phyloP scores from a whole-genome alignment of 2,329 filamentous ascomycete genomes.

The Fusarium albosuccineum region DNA sequence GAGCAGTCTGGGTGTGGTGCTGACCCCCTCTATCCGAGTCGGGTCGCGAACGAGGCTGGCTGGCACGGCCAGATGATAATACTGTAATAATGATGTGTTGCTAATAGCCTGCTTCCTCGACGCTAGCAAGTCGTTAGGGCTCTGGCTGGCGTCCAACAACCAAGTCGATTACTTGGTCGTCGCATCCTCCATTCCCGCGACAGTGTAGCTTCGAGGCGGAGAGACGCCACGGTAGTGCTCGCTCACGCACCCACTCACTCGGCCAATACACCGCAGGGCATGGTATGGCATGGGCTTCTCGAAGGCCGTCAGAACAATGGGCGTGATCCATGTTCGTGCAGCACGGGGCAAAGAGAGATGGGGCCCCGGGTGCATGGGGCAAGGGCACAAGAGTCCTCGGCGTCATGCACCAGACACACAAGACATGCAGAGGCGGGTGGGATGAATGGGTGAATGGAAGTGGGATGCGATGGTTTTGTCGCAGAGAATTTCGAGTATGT shows the following conservation, averaged over 20 bases:
- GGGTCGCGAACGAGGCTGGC: slow-evolving; percentile 16
- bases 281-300: slow-evolving; percentile 37
- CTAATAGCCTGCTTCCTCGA: not conserved
- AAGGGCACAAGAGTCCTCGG: slow-evolving; percentile 30
- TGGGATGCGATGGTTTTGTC: not conserved
- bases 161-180: slow-evolving; percentile 5
- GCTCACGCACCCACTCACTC: slow-evolving; percentile 1
- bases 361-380: slow-evolving; percentile 39
- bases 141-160: slow-evolving; percentile 4
- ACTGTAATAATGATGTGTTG: slow-evolving; percentile 3
- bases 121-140: slow-evolving; percentile 22
- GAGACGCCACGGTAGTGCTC: slow-evolving; percentile 23
- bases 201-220: slow-evolving; percentile 20
- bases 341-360: slow-evolving; percentile 43
- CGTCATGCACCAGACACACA: slow-evolving; percentile 13
- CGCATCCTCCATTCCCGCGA: slow-evolving; percentile 17
- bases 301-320: slow-evolving; percentile 46
- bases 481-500: slow-evolving; percentile 15
- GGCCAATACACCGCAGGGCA: slow-evolving; percentile 6
- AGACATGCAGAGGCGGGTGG: slow-evolving; percentile 10
- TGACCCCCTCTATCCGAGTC: slow-evolving; percentile 4
- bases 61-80: slow-evolving; percentile 16
- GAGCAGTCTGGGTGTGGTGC: not conserved
- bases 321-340: slow-evolving; percentile 39
- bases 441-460: slow-evolving; percentile 7